Percentiles rank a stretch among this genome's conserved stretches.
Conservation (phyloP, 768 basidiomycete species). For the Termitomyces sp. region DNA sequence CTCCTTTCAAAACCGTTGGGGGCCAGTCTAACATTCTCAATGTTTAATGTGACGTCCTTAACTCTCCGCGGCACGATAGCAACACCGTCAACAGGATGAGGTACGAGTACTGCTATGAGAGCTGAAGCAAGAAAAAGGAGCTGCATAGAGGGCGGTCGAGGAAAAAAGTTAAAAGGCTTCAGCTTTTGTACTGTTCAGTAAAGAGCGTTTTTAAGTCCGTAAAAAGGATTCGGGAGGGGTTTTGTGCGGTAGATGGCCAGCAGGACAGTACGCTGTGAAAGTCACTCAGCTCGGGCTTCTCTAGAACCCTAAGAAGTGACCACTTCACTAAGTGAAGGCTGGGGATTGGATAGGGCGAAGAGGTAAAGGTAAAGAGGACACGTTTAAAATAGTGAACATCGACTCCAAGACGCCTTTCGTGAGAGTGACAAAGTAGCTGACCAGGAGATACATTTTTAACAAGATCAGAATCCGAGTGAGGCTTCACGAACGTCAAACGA, state of each 20-base stretch:
- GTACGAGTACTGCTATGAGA: slow-evolving; percentile 6
- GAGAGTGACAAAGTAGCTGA: not conserved
- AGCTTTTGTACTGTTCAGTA: slow-evolving; percentile 8
- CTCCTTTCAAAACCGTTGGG: slow-evolving; percentile 19
- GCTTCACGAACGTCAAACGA: not conserved
- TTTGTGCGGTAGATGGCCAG: too few species aligned
- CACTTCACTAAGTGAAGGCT: slow-evolving; percentile 5
- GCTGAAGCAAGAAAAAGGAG: slow-evolving; percentile 4
- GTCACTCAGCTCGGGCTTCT: not conserved
- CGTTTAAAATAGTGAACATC: not conserved
- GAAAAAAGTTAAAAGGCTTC: not conserved
- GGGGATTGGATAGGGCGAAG: slow-evolving; percentile 4
- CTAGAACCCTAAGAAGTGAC: not conserved
- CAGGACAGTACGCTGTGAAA: not conserved
- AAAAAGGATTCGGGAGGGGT: slow-evolving; percentile 11
- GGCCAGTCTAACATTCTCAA: slow-evolving; percentile 13
- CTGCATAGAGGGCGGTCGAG: slow-evolving; percentile 10
- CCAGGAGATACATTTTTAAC: not conserved
- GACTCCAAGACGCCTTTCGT: slow-evolving; percentile 1
- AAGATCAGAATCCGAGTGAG: not conserved
- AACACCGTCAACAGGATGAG: slow-evolving; percentile 1
- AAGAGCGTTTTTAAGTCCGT: not conserved
- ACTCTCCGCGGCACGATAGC: not conserved
- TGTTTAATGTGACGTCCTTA: slow-evolving; percentile 13
- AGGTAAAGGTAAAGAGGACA: too few species aligned